phyloP scores from a whole-genome alignment of 1,284 basidiomycete genomes.

The Phlebopus sp. region DNA sequence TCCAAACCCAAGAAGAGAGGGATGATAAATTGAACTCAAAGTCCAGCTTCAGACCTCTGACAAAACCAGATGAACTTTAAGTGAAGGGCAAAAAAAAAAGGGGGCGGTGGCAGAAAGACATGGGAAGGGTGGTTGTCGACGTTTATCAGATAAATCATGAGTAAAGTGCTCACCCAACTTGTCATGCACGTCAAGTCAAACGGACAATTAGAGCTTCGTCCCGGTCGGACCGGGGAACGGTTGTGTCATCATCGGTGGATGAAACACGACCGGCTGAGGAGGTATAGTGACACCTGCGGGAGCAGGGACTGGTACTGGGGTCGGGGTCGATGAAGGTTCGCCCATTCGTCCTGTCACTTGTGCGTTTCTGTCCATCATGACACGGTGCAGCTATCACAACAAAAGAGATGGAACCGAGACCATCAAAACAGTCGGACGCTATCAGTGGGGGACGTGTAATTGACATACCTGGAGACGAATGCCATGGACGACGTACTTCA shows the following conservation, averaged over 20 bases:
- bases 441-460: constrained; percentile 2
- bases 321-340: constrained; percentile 14
- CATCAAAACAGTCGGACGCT: constrained; percentile 7
- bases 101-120: too few relatives aligned
- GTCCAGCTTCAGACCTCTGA: too few relatives aligned
- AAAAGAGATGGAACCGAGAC: constrained; percentile 2
- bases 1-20: too few relatives aligned
- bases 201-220: constrained; percentile 24
- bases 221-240: constrained; percentile 30
- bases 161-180: too few relatives aligned
- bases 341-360: constrained; percentile 44
- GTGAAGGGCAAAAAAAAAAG: too few relatives aligned
- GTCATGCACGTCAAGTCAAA: too few relatives aligned
- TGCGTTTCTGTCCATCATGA: constrained; percentile 67
- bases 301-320: constrained; percentile 25
- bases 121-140: too few relatives aligned
- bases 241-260: constrained; percentile 33
- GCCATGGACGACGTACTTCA: constrained; percentile 74
- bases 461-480: constrained; percentile 72
- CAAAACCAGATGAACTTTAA: too few relatives aligned
- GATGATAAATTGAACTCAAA: too few relatives aligned
- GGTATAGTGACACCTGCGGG: constrained; percentile 10
- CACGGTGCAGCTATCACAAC: constrained; percentile 48
- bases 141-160: neutral
- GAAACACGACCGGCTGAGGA: constrained; percentile 19